phyloP scores from a whole-genome alignment of 306 rosid species.

The Prunus dulcis region DNA sequence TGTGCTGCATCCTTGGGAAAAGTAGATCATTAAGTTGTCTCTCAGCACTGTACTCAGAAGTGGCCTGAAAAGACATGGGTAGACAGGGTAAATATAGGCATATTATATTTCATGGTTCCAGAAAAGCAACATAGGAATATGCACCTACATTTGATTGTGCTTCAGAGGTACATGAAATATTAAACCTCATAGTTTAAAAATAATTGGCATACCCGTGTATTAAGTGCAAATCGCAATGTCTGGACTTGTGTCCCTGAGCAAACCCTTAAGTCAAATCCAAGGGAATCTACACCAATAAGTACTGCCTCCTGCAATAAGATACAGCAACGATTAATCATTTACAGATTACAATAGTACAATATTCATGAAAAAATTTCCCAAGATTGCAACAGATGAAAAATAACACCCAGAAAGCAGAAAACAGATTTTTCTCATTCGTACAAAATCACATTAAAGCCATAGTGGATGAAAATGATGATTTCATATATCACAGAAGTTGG shows the following conservation, averaged over 20 bases:
- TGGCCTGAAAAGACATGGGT: conserved; percentile 56
- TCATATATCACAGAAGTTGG: neutral
- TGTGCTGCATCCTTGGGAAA: conserved; percentile 64
- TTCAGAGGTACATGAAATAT: neutral
- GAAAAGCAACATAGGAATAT: neutral
- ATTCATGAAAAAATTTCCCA: neutral
- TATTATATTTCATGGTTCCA: neutral
- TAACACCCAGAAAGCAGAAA: neutral
- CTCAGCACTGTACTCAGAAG: conserved; percentile 84
- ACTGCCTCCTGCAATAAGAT: conserved; percentile 71
- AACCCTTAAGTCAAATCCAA: conserved; percentile 86
- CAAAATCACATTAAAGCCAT: neutral
- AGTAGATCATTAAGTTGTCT: conserved; percentile 76
- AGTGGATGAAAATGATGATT: neutral
- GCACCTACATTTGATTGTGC: neutral
- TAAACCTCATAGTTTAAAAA: conserved; percentile 9
- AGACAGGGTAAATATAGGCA: conserved; percentile 9
- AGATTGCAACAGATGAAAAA: neutral
- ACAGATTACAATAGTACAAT: neutral
- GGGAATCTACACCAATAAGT: conserved; percentile 69
- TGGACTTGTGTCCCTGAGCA: conserved; percentile 93
- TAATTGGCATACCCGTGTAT: conserved; percentile 54
- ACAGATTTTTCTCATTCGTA: neutral
- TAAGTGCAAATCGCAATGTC: conserved; percentile 73
- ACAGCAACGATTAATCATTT: conserved; percentile 5